Percentiles rank a stretch among this genome's conserved stretches.
phyloP scores from a whole-genome alignment of 2,329 filamentous ascomycete species.

The Pestalotiopsis sp. region DNA sequence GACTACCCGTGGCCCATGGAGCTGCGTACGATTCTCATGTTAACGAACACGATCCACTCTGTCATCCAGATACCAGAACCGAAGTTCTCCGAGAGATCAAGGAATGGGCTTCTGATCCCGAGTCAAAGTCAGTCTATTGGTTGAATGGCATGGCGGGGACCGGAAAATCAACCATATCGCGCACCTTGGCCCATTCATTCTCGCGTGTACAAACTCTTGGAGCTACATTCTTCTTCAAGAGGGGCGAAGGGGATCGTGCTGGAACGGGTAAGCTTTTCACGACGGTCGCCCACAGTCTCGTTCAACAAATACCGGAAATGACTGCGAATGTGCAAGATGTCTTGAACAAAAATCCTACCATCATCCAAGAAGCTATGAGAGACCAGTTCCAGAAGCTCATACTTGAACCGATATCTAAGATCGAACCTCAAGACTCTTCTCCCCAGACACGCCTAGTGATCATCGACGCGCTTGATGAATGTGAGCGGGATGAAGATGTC shows the following conservation, averaged over 20 bases:
- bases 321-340: conserved; percentile 24
- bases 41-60: conserved; percentile 33
- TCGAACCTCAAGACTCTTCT: not conserved
- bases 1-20: not conserved
- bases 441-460: conserved; percentile 22
- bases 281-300: conserved; percentile 38
- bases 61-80: conserved; percentile 30
- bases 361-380: conserved; percentile 26
- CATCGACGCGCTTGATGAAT: conserved; percentile 36
- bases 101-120: not conserved
- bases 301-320: conserved; percentile 26
- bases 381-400: conserved; percentile 45
- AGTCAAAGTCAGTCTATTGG: conserved; percentile 20
- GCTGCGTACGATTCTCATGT: conserved; percentile 19
- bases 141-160: conserved; percentile 40
- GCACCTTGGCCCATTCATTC: conserved; percentile 27
- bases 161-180: conserved; percentile 41
- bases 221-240: conserved; percentile 46
- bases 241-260: conserved; percentile 37
- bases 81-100: conserved; percentile 31
- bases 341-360: conserved; percentile 30
- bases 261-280: conserved; percentile 37
- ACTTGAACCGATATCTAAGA: conserved; percentile 30
- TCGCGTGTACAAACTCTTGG: conserved; percentile 13
- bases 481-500: conserved; percentile 29